A percentile compares a stretch with the other conserved stretches of the same genome.
Evolutionary conservation across 2,329 filamentous ascomycete genomes (phyloP).

Genomic region (Colletotrichum orchidophilum): DNA sequence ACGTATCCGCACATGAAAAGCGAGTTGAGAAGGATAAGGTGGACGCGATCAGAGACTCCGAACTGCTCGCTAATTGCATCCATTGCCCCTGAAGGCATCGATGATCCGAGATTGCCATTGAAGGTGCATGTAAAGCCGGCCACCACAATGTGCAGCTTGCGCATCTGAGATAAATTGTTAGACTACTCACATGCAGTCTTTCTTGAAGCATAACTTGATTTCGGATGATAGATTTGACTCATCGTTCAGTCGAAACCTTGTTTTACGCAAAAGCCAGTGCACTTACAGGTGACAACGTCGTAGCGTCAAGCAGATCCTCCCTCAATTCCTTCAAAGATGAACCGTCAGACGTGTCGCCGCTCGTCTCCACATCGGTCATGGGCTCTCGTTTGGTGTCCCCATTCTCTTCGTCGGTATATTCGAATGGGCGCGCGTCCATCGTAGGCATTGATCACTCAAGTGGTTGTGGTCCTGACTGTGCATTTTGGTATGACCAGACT

Average conservation of each 20-base stretch:
- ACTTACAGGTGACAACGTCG: constrained; percentile 43
- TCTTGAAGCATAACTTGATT: no score
- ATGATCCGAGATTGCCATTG: constrained; percentile 48
- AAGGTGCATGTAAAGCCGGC: constrained; percentile 49
- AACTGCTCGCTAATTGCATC: constrained; percentile 44
- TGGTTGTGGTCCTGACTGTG: not conserved
- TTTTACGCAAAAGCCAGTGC: not conserved
- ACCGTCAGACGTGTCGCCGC: constrained; percentile 34
- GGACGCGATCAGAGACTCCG: constrained; percentile 37
- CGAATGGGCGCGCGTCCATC: not conserved
- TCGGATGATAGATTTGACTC: not conserved
- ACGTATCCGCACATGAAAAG: constrained; percentile 48
- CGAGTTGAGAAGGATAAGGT: constrained; percentile 47
- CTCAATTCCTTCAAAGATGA: not conserved
- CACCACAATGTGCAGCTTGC: constrained; percentile 45
- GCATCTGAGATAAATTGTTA: constrained; percentile 26
- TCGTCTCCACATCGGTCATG: constrained; percentile 6
- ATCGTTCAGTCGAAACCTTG: not conserved
- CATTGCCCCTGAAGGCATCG: constrained; percentile 48
- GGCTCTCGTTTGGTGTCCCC: not conserved
- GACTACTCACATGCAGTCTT: no score
- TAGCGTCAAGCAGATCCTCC: constrained; percentile 39
- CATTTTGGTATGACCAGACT: not conserved
- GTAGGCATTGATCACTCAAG: not conserved
- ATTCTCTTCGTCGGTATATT: no score